phyloP scores from a whole-genome alignment of 2,329 filamentous ascomycete species.

The Hymenoscyphus albidus region DNA sequence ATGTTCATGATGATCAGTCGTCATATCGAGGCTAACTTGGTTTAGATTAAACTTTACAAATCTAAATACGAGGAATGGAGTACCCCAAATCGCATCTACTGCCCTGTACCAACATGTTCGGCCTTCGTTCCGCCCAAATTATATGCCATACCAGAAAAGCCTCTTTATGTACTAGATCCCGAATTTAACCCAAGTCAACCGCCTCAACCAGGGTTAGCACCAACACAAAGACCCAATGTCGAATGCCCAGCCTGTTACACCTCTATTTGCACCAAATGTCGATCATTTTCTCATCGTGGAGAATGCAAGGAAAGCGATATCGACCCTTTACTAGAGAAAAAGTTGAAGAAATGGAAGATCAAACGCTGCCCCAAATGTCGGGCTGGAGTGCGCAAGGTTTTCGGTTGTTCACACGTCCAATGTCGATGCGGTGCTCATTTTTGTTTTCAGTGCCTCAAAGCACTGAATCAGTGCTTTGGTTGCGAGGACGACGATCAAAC shows the following conservation, averaged over 20 bases:
- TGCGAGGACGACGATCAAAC: conserved; percentile 22
- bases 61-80: conserved; percentile 46
- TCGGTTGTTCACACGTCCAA: conserved; percentile 45
- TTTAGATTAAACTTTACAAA: conserved; percentile 36
- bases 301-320: conserved; percentile 38
- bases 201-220: background rate
- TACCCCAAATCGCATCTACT: conserved; percentile 45
- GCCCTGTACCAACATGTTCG: conserved; percentile 45
- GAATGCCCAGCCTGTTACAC: conserved; percentile 43
- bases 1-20: too few species aligned
- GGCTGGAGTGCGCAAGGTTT: conserved; percentile 45
- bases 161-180: too few species aligned
- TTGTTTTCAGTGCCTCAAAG: conserved; percentile 43
- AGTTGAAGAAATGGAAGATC: conserved; percentile 43
- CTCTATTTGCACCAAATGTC: conserved; percentile 43
- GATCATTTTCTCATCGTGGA: conserved; percentile 38
- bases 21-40: background rate
- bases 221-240: conserved; percentile 28
- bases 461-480: conserved; percentile 29
- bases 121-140: conserved; percentile 42
- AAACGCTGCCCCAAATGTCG: conserved; percentile 48
- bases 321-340: conserved; percentile 34
- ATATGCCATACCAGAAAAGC: background rate
- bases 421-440: conserved; percentile 48
- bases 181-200: conserved; percentile 13